Conservation (phyloP, 2,329 filamentous ascomycete species). For the Cladophialophora psammophila region DNA sequence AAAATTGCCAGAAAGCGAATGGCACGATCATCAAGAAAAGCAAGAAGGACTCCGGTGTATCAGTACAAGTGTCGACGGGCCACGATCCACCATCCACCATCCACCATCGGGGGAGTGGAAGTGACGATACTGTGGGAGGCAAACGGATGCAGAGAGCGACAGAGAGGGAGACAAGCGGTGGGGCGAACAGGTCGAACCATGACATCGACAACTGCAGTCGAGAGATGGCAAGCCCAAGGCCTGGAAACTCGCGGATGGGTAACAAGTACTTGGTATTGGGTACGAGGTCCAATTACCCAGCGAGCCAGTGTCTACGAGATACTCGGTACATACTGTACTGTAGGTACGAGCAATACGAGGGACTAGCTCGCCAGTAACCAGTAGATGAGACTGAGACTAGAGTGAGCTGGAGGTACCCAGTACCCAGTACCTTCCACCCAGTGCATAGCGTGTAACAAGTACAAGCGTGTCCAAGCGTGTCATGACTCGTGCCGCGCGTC, state of each 20-base stretch:
- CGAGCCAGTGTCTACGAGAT: not conserved
- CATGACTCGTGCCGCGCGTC: not conserved
- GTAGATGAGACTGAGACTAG: no score
- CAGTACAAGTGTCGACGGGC: not conserved
- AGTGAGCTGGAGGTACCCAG: no score
- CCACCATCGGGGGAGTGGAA: not conserved
- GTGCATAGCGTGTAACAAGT: no score
- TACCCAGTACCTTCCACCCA: no score
- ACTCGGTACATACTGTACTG: no score
- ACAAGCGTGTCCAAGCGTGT: not conserved
- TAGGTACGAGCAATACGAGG: no score
- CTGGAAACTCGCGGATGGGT: constrained; percentile 4
- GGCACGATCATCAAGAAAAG: not conserved
- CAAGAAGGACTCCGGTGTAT: not conserved
- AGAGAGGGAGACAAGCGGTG: constrained; percentile 1
- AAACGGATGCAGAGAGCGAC: not conserved
- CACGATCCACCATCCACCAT: not conserved
- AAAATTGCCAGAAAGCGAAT: constrained; percentile 4
- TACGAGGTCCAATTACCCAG: not conserved
- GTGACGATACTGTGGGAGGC: not conserved
- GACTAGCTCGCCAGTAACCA: no score
- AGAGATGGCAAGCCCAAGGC: not conserved
- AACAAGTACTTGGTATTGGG: no score
- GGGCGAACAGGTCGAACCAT: constrained; percentile 16
- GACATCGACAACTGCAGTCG: constrained; percentile 9